Percentiles rank a stretch among this genome's conserved stretches.
These are phyloP conservation scores for Harringtonia aguacate DNA, from an alignment of 2,329 filamentous ascomycete species.

Conservation along the genomic window DNA sequence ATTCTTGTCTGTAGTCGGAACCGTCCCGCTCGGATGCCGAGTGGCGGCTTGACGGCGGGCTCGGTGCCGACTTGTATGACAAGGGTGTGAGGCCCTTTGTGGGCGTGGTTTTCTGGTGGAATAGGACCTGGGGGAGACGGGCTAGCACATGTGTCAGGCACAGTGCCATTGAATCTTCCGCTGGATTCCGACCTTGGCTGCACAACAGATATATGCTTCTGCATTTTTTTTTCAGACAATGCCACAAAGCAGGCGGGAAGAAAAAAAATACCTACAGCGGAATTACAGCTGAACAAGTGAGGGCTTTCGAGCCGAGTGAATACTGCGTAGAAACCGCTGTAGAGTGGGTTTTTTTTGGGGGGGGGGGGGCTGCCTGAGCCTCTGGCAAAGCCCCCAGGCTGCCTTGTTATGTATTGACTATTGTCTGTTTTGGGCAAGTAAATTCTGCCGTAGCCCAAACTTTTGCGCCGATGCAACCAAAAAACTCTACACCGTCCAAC, in stretches of 20 bases:
- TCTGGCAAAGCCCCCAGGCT: no score
- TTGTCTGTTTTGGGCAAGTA: background rate
- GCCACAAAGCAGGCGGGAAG: constrained; percentile 2
- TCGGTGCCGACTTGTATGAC: constrained; percentile 1
- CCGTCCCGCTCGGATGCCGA: background rate
- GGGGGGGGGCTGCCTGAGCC: no score
- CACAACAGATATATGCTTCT: constrained; percentile 2
- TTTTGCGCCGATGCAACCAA: no score
- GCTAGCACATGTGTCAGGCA: background rate
- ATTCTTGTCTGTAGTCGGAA: constrained; percentile 5
- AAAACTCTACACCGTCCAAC: no score
- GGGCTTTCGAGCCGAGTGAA: no score
- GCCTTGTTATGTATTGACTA: background rate
- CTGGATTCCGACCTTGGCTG: constrained; percentile 5
- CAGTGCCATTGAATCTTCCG: background rate
- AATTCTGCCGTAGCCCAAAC: background rate
- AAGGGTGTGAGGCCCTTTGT: constrained; percentile 4
- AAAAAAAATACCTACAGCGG: constrained; percentile 8
- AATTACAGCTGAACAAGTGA: background rate
- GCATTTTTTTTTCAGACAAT: constrained; percentile 1
- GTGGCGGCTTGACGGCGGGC: background rate
- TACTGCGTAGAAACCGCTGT: no score
- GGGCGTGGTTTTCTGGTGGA: constrained; percentile 4
- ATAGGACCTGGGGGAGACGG: background rate
- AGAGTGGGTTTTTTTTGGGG: no score